phyloP scores from a whole-genome alignment of 2,329 filamentous ascomycete genomes.

The Pseudocercospora fijiensis region DNA sequence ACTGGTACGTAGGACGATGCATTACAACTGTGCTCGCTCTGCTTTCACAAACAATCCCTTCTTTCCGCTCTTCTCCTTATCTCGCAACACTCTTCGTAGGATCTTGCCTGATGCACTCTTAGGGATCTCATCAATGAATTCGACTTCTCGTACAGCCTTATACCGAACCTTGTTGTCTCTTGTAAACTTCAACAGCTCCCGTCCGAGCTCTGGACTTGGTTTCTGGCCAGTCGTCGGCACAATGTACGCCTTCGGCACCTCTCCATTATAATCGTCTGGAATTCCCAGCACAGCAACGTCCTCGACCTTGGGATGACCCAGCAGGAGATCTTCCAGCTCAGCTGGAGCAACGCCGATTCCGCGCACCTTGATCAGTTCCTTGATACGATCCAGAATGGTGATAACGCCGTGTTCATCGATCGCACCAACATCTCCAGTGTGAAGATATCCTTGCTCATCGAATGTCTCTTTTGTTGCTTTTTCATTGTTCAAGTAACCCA shows the following conservation, averaged over 20 bases:
- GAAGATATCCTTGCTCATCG: constrained; percentile 47
- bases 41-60: constrained; percentile 38
- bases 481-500: constrained; percentile 55
- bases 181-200: constrained; percentile 45
- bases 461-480: constrained; percentile 52
- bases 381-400: constrained; percentile 56
- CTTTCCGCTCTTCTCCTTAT: constrained; percentile 43
- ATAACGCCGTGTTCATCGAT: constrained; percentile 45
- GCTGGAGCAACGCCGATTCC: constrained; percentile 55
- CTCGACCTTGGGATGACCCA: constrained; percentile 49
- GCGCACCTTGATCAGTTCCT: constrained; percentile 55
- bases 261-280: constrained; percentile 34
- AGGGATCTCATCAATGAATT: constrained; percentile 37
- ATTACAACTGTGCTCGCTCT: constrained; percentile 37
- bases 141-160: constrained; percentile 51
- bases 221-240: constrained; percentile 35
- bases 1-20: background rate
- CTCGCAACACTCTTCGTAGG: constrained; percentile 41
- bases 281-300: constrained; percentile 54
- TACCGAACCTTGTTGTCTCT: constrained; percentile 46
- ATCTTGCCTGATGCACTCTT: constrained; percentile 40
- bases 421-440: constrained; percentile 52
- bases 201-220: constrained; percentile 36
- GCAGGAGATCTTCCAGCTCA: constrained; percentile 52
- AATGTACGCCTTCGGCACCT: constrained; percentile 38